phyloP scores from a whole-genome alignment of 176 grass and related monocot genomes.

The Oryza rufipogon region DNA sequence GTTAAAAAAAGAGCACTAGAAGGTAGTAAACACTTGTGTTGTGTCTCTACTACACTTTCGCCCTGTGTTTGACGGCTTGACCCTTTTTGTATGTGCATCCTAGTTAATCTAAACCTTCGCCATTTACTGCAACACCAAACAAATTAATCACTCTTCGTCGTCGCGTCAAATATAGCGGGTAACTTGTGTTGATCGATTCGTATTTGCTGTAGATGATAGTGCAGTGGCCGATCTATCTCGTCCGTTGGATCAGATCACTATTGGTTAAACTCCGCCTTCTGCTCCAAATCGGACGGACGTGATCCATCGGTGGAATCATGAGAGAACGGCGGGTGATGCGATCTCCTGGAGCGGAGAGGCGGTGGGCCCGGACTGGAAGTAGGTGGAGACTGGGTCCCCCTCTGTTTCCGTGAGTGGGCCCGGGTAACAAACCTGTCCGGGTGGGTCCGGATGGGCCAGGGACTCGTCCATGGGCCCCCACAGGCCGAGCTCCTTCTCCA shows the following conservation, averaged over 20 bases:
- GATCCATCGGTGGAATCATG: not conserved
- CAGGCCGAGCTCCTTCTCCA: conserved; percentile 80
- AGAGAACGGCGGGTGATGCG: not conserved
- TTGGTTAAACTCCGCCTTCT: not conserved
- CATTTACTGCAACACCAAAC: not conserved
- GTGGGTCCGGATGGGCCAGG: conserved; percentile 25
- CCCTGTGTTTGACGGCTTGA: conserved; percentile 3
- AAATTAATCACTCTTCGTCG: conserved; percentile 4
- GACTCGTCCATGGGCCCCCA: conserved; percentile 40
- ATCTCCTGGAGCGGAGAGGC: not conserved
- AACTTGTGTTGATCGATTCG: not conserved
- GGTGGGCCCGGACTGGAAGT: conserved; percentile 15
- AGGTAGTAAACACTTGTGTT: not conserved
- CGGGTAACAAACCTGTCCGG: not conserved
- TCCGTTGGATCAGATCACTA: conserved; percentile 23
- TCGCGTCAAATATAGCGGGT: not conserved
- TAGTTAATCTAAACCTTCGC: not conserved
- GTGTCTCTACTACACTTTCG: not conserved
- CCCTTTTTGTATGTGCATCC: conserved; percentile 23
- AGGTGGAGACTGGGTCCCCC: conserved; percentile 24
- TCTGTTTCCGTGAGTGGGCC: conserved; percentile 1
- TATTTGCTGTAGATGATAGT: not conserved
- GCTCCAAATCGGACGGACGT: not conserved
- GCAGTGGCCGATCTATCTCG: not conserved
- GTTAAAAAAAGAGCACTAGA: not conserved